Evolutionary conservation across 371 early-diverging fungal genomes (phyloP), one percentile per base, ranked within the genome.

Genomic region (Mortierella sp.): DNA sequence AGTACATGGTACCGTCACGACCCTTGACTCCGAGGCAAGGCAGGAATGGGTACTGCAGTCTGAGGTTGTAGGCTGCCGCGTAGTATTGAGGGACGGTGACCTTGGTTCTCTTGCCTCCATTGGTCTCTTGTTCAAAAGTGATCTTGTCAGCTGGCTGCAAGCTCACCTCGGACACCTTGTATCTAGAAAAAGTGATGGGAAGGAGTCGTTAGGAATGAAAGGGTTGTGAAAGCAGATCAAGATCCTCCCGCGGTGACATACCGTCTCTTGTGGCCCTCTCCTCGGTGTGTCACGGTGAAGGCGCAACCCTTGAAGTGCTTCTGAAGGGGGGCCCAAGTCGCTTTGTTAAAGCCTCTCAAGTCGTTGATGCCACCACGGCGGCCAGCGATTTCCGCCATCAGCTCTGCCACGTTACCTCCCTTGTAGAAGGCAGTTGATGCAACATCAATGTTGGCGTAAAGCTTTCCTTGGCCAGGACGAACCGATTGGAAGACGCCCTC

Each of bases 401-500:
- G 34, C 21, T 41, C 43, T 0, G 56, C 70, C 30, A 50, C 62
- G 4, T 58, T 64, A 1, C 76, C 76, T 18, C 70, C 66, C n/a
- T 76, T 68, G 51, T 65, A 31, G 19, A 76, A 76, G 5, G 70
- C 69, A 0, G 69, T 61, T 19, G 61, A 56, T 16, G 70, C 69
- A 10, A 65, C 38, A 47, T 76, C 70, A 45, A 76, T 69, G 48
- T 76, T 76, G 30, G 74, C 64, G 55, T 57, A 79, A 24, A 79
- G 31, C 23, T 59, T 41, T 13, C 54, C 65, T 55, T 79, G 61
- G 18, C 89, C 84, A 1, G 94, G 88, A 1, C 87, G 82, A 30
- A 94, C 72, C 42, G 89, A 86, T 67, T 91, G 91, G 60, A 89
- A 91, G 67, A 91, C 87, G 12, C 97, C 97, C 60, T 90, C 89